phyloP scores from a whole-genome alignment of 768 basidiomycete species.

The Termitomyces eurrhizus region DNA sequence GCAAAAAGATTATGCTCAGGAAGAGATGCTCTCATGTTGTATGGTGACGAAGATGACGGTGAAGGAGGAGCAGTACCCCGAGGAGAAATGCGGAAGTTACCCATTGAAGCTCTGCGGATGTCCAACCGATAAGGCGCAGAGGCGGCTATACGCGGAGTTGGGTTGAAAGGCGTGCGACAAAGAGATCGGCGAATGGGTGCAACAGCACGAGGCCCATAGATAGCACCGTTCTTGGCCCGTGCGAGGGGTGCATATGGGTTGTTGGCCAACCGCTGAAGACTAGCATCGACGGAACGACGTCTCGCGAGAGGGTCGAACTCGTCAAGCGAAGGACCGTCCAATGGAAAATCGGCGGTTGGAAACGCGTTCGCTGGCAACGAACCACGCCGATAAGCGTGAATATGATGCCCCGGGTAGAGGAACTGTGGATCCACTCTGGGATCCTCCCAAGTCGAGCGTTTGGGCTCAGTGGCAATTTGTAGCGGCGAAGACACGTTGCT shows the following conservation, averaged over 20 bases:
- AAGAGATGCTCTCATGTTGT: constrained; percentile 40
- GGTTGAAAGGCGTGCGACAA: constrained; percentile 27
- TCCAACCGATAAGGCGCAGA: constrained; percentile 34
- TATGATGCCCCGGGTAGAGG: constrained; percentile 14
- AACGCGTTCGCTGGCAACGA: constrained; percentile 50
- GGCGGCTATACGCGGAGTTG: constrained; percentile 23
- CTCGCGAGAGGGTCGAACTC: constrained; percentile 38
- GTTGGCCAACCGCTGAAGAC: constrained; percentile 43
- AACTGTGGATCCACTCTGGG: constrained; percentile 29
- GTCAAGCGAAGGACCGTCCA: constrained; percentile 35
- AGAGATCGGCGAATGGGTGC: constrained; percentile 28
- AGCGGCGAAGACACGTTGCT: constrained; percentile 35
- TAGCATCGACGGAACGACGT: constrained; percentile 44
- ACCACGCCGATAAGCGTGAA: constrained; percentile 42
- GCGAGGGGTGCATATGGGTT: constrained; percentile 50
- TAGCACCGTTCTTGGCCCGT: constrained; percentile 47
- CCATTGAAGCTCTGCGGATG: constrained; percentile 39
- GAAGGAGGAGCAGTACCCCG: constrained; percentile 34
- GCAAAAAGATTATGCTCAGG: constrained; percentile 50
- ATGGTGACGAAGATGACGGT: constrained; percentile 40
- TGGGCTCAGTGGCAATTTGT: constrained; percentile 32
- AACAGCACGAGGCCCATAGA: constrained; percentile 36
- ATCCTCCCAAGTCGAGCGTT: constrained; percentile 27
- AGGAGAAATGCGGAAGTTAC: constrained; percentile 31
- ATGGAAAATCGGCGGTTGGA: constrained; percentile 24